Base-by-base conservation (phyloP, 768 basidiomycete species). In the Tubosaeta sp. region DNA sequence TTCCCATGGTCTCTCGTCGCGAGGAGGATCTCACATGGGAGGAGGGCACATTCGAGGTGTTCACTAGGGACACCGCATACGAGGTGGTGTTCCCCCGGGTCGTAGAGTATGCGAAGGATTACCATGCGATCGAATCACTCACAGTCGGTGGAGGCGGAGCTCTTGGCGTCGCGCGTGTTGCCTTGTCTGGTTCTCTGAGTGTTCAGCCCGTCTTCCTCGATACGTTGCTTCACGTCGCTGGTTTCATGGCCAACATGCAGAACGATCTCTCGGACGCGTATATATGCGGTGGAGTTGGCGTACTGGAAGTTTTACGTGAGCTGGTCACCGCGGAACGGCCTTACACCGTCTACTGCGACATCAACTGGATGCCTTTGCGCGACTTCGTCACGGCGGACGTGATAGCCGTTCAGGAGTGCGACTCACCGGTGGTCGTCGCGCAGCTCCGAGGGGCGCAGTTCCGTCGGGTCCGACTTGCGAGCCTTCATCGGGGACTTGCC, bases 81-180 rank as follows among this genome's bases (percentile, higher is more conserved):
- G 78, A 86, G 38, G 72, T 83, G 34, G 78, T 88, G 46, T 88
- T 88, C 58, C 77, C 85, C 19, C 80, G 83, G 7, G 74, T 88
- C 43, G 86, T 90, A 25, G 73, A 78, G 14, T 90, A 89, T 58
- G 73, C 78, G 1, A 64, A 72, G 32, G 67, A 72, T 27, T 88
- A 84, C 62, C 85, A 76, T 25, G 77, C 81, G 13, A 77, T 89
- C 50, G 72, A 74, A 52, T 74, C 75, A 0, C 67, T 90, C 31
- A 75, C 75, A 6, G 71, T 88, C 50, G 69, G 74, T 46, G 48
- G 73, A 2, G 69, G 74, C 50, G 75, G 74, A 12, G 70, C 75
- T 66, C 78, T 80, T 55, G 83, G 78, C 3, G 74, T 73, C 55
- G 86, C 83, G 2, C 65, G 67, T 1, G 64, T 86, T 25, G 60